Conservation (phyloP, 345 rosid species). For the Geranium rotundifolium region DNA sequence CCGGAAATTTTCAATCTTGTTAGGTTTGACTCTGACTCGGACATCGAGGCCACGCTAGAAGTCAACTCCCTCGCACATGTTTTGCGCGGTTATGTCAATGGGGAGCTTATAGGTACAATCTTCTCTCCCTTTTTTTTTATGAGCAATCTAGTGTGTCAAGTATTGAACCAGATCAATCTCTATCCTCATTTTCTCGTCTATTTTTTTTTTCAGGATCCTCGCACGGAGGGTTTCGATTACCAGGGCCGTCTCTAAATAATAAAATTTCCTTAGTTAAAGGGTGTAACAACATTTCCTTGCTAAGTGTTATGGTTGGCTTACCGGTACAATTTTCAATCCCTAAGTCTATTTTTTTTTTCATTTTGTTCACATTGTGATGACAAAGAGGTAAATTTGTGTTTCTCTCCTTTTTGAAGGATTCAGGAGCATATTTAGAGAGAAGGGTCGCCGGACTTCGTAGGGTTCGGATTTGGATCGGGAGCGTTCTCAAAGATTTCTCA, state of each 20-base stretch:
- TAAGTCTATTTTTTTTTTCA: neutral
- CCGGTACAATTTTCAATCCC: constrained; percentile 40
- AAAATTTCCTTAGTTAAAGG: constrained; percentile 32
- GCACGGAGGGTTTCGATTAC: constrained; percentile 33
- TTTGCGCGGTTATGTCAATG: constrained; percentile 62
- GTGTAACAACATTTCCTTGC: constrained; percentile 52
- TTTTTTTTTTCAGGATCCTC: constrained; percentile 34
- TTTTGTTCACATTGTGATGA: too few relatives aligned
- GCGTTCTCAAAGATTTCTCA: constrained; percentile 17
- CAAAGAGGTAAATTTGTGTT: too few relatives aligned
- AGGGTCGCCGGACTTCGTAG: constrained; percentile 38
- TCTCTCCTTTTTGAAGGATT: constrained; percentile 25
- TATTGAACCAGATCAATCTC: too few relatives aligned
- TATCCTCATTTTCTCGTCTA: neutral
- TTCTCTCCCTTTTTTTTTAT: too few relatives aligned
- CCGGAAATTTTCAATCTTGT: too few relatives aligned
- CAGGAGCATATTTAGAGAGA: constrained; percentile 64
- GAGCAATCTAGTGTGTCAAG: neutral
- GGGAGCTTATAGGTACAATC: constrained; percentile 32
- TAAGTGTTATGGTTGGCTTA: constrained; percentile 76
- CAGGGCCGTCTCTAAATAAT: constrained; percentile 25
- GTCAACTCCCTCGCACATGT: constrained; percentile 52
- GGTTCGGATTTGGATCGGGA: constrained; percentile 22
- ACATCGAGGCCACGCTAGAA: constrained; percentile 25
- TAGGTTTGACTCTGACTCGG: constrained; percentile 11